A percentile compares a stretch with the other conserved stretches of the same genome.
These are phyloP conservation scores for Colletotrichum sp. DNA, from an alignment of 2,329 filamentous ascomycete species.

Conservation along the genomic window DNA sequence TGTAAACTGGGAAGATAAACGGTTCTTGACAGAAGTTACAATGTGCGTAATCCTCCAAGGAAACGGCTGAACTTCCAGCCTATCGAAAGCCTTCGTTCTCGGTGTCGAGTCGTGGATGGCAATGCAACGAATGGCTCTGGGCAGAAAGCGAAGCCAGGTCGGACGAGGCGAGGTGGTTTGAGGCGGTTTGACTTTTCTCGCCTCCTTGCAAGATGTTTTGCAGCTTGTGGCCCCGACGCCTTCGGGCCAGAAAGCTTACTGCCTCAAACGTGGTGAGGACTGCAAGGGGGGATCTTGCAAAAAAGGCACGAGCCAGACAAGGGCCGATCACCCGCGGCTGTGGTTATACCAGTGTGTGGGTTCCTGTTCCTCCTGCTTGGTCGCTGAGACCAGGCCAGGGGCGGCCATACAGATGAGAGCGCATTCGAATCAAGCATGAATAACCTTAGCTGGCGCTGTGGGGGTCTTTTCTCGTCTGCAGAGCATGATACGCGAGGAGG, in stretches of 20 bases:
- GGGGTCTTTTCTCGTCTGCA: neutral
- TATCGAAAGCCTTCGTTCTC: neutral
- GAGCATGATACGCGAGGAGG: neutral
- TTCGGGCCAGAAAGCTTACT: constrained; percentile 4
- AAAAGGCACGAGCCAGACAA: constrained; percentile 1
- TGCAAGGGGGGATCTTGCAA: neutral
- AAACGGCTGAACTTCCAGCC: neutral
- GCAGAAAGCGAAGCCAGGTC: neutral
- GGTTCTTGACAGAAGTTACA: neutral
- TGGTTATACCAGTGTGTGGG: neutral
- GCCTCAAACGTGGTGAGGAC: constrained; percentile 1
- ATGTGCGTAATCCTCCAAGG: neutral
- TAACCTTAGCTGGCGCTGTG: neutral
- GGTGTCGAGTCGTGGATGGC: neutral
- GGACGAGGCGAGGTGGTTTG: constrained; percentile 9
- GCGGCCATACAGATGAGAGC: neutral
- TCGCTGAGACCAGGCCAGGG: constrained; percentile 7
- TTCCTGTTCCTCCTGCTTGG: neutral
- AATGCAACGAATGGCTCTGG: neutral
- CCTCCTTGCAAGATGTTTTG: neutral
- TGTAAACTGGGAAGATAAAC: neutral
- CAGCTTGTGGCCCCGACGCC: neutral
- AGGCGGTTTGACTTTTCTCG: constrained; percentile 2
- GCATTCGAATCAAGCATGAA: constrained; percentile 13
- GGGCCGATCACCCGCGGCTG: neutral